Evolutionary conservation across 768 basidiomycete genomes (phyloP).

Genomic region (Naganishia antarctica): DNA sequence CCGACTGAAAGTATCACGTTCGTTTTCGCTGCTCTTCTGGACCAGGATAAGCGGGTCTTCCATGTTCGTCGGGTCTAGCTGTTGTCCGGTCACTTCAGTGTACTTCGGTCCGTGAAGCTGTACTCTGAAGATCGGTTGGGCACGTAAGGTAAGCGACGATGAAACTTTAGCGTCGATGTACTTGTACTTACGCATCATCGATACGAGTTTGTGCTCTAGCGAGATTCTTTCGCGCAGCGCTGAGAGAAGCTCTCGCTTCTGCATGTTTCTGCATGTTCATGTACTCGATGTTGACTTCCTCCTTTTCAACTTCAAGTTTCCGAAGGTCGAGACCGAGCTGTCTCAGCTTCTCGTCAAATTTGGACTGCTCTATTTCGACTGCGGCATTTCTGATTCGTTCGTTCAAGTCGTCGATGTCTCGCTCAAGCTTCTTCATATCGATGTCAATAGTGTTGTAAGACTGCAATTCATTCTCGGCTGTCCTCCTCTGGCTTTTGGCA

Average conservation of each 20-base stretch:
- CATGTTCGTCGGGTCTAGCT: constrained; percentile 62
- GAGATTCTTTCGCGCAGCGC: constrained; percentile 66
- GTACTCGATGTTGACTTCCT: constrained; percentile 66
- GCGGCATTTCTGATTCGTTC: constrained; percentile 32
- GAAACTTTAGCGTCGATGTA: too few species aligned
- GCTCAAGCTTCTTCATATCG: constrained; percentile 56
- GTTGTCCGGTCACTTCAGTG: constrained; percentile 61
- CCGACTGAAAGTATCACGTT: constrained; percentile 51
- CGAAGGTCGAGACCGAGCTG: constrained; percentile 51
- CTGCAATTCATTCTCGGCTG: constrained; percentile 36
- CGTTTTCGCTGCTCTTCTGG: constrained; percentile 52
- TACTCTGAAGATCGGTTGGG: constrained; percentile 55
- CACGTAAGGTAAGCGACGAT: too few species aligned
- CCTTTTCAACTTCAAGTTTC: constrained; percentile 63
- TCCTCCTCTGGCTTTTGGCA: background rate
- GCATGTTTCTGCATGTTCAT: constrained; percentile 69
- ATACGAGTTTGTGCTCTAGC: constrained; percentile 64
- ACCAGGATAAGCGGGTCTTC: constrained; percentile 66
- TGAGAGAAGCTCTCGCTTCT: constrained; percentile 71
- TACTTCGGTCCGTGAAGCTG: constrained; percentile 61
- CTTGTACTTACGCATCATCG: constrained; percentile 59
- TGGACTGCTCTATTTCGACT: constrained; percentile 40
- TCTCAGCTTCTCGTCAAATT: constrained; percentile 43
- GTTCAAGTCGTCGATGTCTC: constrained; percentile 34
- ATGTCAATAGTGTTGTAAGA: constrained; percentile 44